A percentile compares a stretch with the other conserved stretches of the same genome.
Evolutionary conservation across 2,329 filamentous ascomycete species (phyloP).

Genomic region (Penicillium sclerotiorum): DNA sequence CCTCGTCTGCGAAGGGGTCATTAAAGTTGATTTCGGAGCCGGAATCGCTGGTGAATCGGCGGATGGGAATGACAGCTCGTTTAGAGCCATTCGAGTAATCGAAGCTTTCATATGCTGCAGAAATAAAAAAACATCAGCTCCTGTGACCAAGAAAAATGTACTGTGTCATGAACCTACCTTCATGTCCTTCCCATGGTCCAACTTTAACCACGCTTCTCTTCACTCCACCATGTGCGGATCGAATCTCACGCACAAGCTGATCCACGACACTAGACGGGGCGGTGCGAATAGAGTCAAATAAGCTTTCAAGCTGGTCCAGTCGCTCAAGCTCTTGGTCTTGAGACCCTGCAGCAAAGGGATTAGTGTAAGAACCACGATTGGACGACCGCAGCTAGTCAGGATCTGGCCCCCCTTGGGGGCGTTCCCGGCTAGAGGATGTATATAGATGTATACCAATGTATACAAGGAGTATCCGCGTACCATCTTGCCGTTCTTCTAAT

Average conservation of each 20-base stretch:
- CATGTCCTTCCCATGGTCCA: constrained; percentile 27
- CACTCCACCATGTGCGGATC: constrained; percentile 23
- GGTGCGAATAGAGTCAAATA: constrained; percentile 39
- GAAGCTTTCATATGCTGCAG: constrained; percentile 21
- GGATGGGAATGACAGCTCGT: constrained; percentile 10
- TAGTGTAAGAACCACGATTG: constrained; percentile 2
- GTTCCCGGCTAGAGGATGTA: no score
- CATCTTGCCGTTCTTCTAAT: constrained; percentile 27
- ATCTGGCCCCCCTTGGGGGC: no score
- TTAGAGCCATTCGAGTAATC: constrained; percentile 10
- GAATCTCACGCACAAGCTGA: constrained; percentile 34
- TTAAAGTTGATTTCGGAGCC: constrained; percentile 17
- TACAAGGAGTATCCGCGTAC: constrained; percentile 18
- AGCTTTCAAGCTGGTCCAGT: constrained; percentile 33
- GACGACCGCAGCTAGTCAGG: not conserved
- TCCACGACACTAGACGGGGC: constrained; percentile 36
- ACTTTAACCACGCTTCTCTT: constrained; percentile 20
- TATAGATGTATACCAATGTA: not conserved
- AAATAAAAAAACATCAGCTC: not conserved
- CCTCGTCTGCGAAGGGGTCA: constrained; percentile 10
- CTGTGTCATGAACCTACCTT: constrained; percentile 22
- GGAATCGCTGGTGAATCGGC: constrained; percentile 5
- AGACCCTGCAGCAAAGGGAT: constrained; percentile 17
- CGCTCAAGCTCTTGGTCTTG: constrained; percentile 26
- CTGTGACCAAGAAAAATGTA: not conserved